Evolutionary conservation across 805 yeast genomes (phyloP).

Genomic region (Maudiozyma pseudohumilis): DNA sequence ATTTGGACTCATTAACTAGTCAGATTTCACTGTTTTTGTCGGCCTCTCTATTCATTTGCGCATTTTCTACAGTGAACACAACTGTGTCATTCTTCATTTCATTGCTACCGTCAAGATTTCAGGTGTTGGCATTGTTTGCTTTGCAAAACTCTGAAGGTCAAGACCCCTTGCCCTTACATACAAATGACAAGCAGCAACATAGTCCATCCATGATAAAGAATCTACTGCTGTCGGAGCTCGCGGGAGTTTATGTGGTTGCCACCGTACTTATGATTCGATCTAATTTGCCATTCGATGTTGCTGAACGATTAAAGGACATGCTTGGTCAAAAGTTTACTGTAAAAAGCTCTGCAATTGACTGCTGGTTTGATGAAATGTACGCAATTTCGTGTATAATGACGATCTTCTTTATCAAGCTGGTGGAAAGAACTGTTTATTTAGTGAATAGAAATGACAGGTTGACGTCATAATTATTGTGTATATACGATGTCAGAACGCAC

Average conservation of each 20-base stretch:
- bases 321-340: conserved; percentile 25
- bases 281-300: conserved; percentile 29
- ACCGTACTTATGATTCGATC: conserved; percentile 33
- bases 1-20: conserved; percentile 30
- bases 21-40: conserved; percentile 42
- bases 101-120: conserved; percentile 30
- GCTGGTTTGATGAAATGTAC: conserved; percentile 35
- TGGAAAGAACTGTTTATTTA: conserved; percentile 14
- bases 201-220: conserved; percentile 33
- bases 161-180: conserved; percentile 14
- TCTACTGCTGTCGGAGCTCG: conserved; percentile 30
- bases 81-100: conserved; percentile 47
- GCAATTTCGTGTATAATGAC: conserved; percentile 28
- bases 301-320: conserved; percentile 26
- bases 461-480: not conserved
- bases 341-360: conserved; percentile 27
- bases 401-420: conserved; percentile 19
- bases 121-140: conserved; percentile 22
- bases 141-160: conserved; percentile 12
- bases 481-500: too few species aligned
- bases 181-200: not conserved
- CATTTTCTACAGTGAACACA: conserved; percentile 52
- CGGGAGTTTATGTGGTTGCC: conserved; percentile 33
- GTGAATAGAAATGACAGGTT: not conserved
- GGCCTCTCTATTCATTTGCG: conserved; percentile 48